phyloP scores from a whole-genome alignment of 2,329 filamentous ascomycete genomes.

The Rutstroemia sydowiana region DNA sequence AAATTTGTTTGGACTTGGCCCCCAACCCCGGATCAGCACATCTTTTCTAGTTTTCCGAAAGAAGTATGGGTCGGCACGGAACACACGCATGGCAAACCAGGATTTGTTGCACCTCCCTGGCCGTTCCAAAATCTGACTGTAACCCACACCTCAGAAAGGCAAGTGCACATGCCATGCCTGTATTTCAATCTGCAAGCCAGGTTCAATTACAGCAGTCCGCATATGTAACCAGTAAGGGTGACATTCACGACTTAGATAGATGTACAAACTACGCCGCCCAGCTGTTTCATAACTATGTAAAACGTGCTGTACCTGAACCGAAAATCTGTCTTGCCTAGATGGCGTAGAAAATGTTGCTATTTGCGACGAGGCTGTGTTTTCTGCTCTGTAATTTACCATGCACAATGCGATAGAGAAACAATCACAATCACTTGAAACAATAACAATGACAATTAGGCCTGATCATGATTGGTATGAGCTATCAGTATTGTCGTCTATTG shows the following conservation, averaged over 20 bases:
- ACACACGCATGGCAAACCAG: constrained; percentile 9
- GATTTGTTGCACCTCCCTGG: background rate
- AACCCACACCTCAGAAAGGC: background rate
- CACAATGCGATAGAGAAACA: too few relatives aligned
- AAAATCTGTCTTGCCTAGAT: background rate
- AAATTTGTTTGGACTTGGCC: background rate
- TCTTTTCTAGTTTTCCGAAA: background rate
- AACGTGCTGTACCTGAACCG: constrained; percentile 7
- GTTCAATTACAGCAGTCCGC: background rate
- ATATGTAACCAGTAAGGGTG: background rate
- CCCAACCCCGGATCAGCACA: constrained; percentile 4
- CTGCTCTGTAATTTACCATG: background rate
- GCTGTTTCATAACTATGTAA: constrained; percentile 6
- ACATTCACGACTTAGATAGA: background rate
- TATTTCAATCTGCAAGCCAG: background rate
- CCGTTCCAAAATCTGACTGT: constrained; percentile 6
- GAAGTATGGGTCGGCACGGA: background rate
- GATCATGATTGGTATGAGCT: background rate
- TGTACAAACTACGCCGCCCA: background rate
- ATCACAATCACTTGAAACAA: too few relatives aligned
- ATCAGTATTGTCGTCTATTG: background rate
- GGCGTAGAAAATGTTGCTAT: constrained; percentile 6
- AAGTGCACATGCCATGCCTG: constrained; percentile 1
- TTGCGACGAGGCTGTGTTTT: constrained; percentile 8
- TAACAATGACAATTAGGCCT: too few relatives aligned